These are phyloP conservation scores for Nephelium lappaceum DNA, from an alignment of 345 rosid genomes.

Conservation along the genomic window DNA sequence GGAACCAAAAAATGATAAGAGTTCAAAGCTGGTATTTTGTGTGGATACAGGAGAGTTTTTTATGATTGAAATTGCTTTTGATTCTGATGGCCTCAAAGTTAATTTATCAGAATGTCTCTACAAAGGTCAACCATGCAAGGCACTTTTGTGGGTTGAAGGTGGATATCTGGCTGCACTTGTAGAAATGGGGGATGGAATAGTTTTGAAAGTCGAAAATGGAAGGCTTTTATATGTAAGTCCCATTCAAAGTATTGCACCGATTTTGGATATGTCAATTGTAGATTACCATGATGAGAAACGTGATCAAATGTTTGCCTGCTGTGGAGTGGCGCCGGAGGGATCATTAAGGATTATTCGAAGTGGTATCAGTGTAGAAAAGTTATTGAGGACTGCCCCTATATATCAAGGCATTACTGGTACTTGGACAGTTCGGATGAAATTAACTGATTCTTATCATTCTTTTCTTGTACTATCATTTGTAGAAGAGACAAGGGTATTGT, in stretches of 20 bases:
- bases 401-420: slow-evolving; percentile 95
- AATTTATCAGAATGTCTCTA: slow-evolving; percentile 78
- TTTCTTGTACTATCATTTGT: slow-evolving; percentile 94
- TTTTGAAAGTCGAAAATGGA: slow-evolving; percentile 73
- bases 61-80: slow-evolving; percentile 66
- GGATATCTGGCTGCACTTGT: slow-evolving; percentile 78
- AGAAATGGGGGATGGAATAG: slow-evolving; percentile 94
- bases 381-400: slow-evolving; percentile 78
- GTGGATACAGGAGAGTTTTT: slow-evolving; percentile 87
- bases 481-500: slow-evolving; percentile 93
- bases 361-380: slow-evolving; percentile 85
- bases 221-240: slow-evolving; percentile 59
- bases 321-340: slow-evolving; percentile 97
- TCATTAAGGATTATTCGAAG: slow-evolving; percentile 87
- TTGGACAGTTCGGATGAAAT: slow-evolving; percentile 86
- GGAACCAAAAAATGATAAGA: slow-evolving; percentile 70
- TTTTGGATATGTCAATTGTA: slow-evolving; percentile 87
- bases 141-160: slow-evolving; percentile 85
- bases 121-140: slow-evolving; percentile 80
- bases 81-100: slow-evolving; percentile 52
- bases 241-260: slow-evolving; percentile 88
- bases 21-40: slow-evolving; percentile 77
- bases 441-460: slow-evolving; percentile 74
- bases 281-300: slow-evolving; percentile 85
- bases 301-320: slow-evolving; percentile 93